These are phyloP conservation scores for Starmerella stigmatis DNA, from an alignment of 805 yeast species.

Conservation along the genomic window DNA sequence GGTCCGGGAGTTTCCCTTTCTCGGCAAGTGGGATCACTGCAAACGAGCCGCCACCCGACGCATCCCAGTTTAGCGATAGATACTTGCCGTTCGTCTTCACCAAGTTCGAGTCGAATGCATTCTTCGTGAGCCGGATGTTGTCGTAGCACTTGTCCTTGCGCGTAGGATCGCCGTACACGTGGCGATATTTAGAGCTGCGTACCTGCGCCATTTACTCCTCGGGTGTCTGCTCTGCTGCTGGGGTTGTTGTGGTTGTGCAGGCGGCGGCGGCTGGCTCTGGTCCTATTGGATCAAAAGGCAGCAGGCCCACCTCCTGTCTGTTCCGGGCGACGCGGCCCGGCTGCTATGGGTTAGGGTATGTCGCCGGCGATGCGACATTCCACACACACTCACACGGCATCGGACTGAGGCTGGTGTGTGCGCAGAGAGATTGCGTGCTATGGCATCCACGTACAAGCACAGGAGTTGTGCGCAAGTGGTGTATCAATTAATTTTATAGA, in stretches of 20 bases:
- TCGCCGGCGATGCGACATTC: not conserved
- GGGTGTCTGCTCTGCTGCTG: not conserved
- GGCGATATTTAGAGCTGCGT: slow-evolving; percentile 93
- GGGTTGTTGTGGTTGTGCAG: not conserved
- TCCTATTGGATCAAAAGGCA: slow-evolving; percentile 5
- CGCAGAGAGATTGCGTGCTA: too few species aligned
- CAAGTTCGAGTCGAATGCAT: slow-evolving; percentile 94
- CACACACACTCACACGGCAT: not conserved
- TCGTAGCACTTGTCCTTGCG: slow-evolving; percentile 64
- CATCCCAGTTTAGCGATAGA: slow-evolving; percentile 79
- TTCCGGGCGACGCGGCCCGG: not conserved
- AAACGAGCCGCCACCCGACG: slow-evolving; percentile 97
- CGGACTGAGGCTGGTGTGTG: too few species aligned
- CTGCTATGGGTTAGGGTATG: slow-evolving; percentile 3
- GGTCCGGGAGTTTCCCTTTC: slow-evolving; percentile 87
- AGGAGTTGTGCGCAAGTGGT: too few species aligned
- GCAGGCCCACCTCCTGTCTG: too few species aligned
- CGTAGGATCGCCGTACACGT: slow-evolving; percentile 84
- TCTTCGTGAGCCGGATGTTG: slow-evolving; percentile 47
- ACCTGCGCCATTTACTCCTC: slow-evolving; percentile 38
- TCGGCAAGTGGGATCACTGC: slow-evolving; percentile 82
- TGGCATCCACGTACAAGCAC: too few species aligned
- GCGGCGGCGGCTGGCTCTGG: not conserved
- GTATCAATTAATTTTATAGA: too few species aligned
- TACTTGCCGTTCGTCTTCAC: slow-evolving; percentile 79